Base-by-base conservation (phyloP, 352 stramenopile species). In the Globisporangium polare region DNA sequence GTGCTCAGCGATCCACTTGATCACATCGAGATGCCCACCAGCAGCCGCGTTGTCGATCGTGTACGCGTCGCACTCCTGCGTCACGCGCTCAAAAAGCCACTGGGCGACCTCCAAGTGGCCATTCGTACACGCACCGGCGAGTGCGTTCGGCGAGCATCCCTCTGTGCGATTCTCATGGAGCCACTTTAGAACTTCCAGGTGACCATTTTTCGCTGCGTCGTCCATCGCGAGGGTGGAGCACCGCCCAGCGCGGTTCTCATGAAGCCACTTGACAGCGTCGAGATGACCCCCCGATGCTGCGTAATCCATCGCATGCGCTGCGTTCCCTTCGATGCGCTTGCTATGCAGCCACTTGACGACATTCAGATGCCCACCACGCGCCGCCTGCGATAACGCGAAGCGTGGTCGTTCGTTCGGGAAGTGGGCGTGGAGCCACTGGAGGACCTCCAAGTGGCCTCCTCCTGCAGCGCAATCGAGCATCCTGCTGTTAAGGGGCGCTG, bases 71-170 rank as follows among this genome's bases (percentile, higher is more conserved):
- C 47, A 53, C 13, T 39, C 26, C 9, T 53, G 26, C 26, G 47
- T 24, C 6, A 53, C 7, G 47, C 37, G 12, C 26, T 24, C 46
- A 31, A 52, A 52, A 18, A 52, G 22, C 24, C 46, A 52, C 46
- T 52, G 17, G 24, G 22, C 27, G 46, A 52, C 46, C 46, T 52
- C 46, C 46, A 52, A n/a, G 13, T 52, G 24, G 13, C 46, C 46
- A 18, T 52, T 33, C 13, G 22, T 22, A 33, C 13, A 15, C 0
- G 46, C 24, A 5, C 46, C 5, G 5, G 46, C 9, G 22, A 52
- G n/a, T 1, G 46, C 45, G 5, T 27, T 17, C 12, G 2, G 27
- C 22, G 22, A 52, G 45, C 46, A 33, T 17, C 24, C 46, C 20
- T 52, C 46, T 33, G 46, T 20, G 13, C 24, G 24, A n/a, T 52